Evolutionary conservation across 306 rosid species (phyloP).

Genomic region (Vigna angularis): DNA sequence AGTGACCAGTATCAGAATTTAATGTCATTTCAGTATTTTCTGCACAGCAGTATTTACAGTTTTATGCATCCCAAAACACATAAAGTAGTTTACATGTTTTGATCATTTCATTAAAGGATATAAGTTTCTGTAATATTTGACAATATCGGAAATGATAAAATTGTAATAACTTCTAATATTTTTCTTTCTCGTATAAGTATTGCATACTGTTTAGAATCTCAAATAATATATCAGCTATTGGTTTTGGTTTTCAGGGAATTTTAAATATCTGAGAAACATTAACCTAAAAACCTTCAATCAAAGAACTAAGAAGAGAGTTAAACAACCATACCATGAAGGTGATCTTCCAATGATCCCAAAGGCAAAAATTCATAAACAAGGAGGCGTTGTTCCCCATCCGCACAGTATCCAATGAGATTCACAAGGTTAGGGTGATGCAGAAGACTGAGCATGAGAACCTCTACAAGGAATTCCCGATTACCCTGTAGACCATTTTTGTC

Average conservation of each 20-base stretch:
- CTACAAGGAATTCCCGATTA: constrained; percentile 87
- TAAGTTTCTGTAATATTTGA: constrained; percentile 21
- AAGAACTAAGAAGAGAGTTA: constrained; percentile 30
- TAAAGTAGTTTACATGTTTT: not conserved
- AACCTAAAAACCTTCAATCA: constrained; percentile 15
- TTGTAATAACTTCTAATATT: not conserved
- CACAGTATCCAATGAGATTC: constrained; percentile 90
- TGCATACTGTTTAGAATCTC: not conserved
- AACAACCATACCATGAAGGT: constrained; percentile 73
- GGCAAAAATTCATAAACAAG: constrained; percentile 93
- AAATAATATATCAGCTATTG: not conserved
- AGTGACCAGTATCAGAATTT: not conserved
- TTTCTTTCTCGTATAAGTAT: not conserved
- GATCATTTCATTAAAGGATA: constrained; percentile 8
- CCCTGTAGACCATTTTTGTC: constrained; percentile 96
- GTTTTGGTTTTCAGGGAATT: not conserved
- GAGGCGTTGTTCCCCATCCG: constrained; percentile 95
- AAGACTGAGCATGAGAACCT: constrained; percentile 96
- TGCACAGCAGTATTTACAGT: not conserved
- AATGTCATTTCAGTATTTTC: not conserved
- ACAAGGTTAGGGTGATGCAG: constrained; percentile 85
- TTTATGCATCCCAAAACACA: not conserved
- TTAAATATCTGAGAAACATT: not conserved
- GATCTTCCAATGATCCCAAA: constrained; percentile 69
- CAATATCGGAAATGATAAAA: constrained; percentile 5